Evolutionary conservation across 1,139 yeast species (phyloP).

Genomic region (Hanseniaspora sp.): DNA sequence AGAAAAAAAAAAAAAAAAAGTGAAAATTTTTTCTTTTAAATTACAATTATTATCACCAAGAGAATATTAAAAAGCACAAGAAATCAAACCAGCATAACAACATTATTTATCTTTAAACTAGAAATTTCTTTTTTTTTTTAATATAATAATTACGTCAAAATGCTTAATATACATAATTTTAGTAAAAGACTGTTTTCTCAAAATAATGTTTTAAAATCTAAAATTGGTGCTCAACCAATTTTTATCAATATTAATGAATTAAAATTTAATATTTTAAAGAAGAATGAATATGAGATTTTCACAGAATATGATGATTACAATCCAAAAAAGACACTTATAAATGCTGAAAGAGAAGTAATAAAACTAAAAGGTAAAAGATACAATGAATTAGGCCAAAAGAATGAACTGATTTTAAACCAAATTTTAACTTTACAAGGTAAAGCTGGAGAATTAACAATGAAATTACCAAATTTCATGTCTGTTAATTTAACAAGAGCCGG

Average conservation of each 20-base stretch:
- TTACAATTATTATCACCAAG: too few relatives aligned
- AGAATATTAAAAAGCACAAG: too few relatives aligned
- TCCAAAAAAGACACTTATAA: not conserved
- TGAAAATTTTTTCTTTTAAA: too few relatives aligned
- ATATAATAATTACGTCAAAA: too few relatives aligned
- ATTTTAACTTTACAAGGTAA: constrained; percentile 70
- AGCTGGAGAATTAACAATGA: constrained; percentile 52
- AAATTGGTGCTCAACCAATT: not conserved
- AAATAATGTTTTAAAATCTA: not conserved
- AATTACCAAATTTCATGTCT: constrained; percentile 62
- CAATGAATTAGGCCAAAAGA: constrained; percentile 49
- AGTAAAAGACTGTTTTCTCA: not conserved
- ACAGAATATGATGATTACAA: constrained; percentile 14
- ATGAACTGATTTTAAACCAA: constrained; percentile 47
- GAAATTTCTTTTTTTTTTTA: too few relatives aligned
- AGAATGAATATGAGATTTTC: constrained; percentile 8
- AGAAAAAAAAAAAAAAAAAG: too few relatives aligned
- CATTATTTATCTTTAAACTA: too few relatives aligned
- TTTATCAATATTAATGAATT: constrained; percentile 11
- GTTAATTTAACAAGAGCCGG: constrained; percentile 23
- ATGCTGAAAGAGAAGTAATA: constrained; percentile 10
- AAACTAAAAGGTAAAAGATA: constrained; percentile 32
- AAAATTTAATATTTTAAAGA: not conserved
- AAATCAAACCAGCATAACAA: not conserved
- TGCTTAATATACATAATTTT: not conserved